phyloP scores from a whole-genome alignment of 1,284 basidiomycete species.

The Cutaneotrichosporon sp. region DNA sequence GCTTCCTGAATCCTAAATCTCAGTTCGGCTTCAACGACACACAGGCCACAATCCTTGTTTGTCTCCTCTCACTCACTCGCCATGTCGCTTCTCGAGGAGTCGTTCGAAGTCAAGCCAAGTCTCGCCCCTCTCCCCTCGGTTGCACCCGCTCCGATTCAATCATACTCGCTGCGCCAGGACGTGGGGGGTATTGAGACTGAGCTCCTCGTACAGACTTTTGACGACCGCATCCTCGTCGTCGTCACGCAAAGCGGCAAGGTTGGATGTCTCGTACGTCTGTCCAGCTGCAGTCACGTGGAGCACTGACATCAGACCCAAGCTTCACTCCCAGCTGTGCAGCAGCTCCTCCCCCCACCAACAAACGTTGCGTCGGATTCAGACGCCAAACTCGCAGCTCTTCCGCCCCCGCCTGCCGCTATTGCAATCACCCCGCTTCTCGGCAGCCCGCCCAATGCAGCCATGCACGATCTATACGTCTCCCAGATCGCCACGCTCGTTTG shows the following conservation, averaged over 20 bases:
- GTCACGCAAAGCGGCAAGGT: constrained; percentile 81
- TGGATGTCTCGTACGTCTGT: constrained; percentile 65
- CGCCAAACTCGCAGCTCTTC: constrained; percentile 58
- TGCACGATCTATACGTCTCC: constrained; percentile 74
- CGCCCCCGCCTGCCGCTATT: constrained; percentile 66
- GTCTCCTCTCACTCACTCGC: neutral
- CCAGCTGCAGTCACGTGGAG: neutral
- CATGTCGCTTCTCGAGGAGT: constrained; percentile 37
- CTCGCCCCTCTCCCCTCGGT: neutral
- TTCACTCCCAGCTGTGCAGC: constrained; percentile 62
- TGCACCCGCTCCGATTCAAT: constrained; percentile 24
- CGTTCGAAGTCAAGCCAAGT: constrained; percentile 13
- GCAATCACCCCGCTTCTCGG: constrained; percentile 73
- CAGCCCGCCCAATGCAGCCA: constrained; percentile 56
- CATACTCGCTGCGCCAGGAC: constrained; percentile 51
- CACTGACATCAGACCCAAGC: constrained; percentile 65
- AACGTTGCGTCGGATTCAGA: constrained; percentile 57
- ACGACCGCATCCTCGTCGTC: constrained; percentile 71
- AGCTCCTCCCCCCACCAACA: constrained; percentile 54
- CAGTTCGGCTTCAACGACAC: too few species aligned
- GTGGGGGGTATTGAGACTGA: constrained; percentile 64
- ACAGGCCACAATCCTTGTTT: too few species aligned
- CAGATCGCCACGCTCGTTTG: constrained; percentile 83
- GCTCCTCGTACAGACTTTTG: constrained; percentile 68
- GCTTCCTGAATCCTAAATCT: too few species aligned